Base-by-base conservation (phyloP, 108 stramenopile genomes). In the Nitzschia inconspicua region DNA sequence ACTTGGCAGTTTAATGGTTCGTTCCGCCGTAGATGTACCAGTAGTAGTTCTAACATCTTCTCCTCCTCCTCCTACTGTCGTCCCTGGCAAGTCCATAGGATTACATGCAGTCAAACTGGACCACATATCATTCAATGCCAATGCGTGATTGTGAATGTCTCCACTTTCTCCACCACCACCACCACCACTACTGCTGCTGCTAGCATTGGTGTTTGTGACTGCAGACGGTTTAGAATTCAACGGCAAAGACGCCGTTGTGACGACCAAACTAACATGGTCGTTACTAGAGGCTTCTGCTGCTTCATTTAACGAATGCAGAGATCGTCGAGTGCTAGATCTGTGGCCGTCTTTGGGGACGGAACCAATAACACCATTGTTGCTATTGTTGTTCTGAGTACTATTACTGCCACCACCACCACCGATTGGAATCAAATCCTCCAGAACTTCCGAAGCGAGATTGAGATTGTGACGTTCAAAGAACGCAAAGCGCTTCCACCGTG, bases 401-500 rank as follows among this genome's bases (percentile, higher is more conserved):
- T n/a, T n/a, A 42, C 28, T 46, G 37, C 54, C 65, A 31, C 43
- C 35, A n/a, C 35, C 28, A 22, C 28, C 58, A 10, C 44, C 47
- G 26, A 64, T 54, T 8, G 89, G 84, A 53, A 87, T 54, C 3
- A 93, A 47, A 63, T 93, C 88, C 34, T 83, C 76, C 10, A 86
- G 43, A 1, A 88, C 83, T 46, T 83, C 77, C 29, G 82, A 68
- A n/a, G 86, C 82, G 8, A 89, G 65, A 36, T 66, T 70, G 27
- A 89, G 75, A 22, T 76, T 81, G 42, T 84, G 65, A 6, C 86
- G 82, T 29, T 93, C 92, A 68, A 93, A 93, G 76, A 93, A 93
- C 42, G 86, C 86, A 63, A 93, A 93, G 9, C 92, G 86, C 57
- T 88, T 88, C 91, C 91, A 92, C 11, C 91, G 82, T 41, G 86